A percentile compares a stretch with the other conserved stretches of the same genome.
These are phyloP conservation scores for Dothiorella sarmentorum DNA, from an alignment of 2,329 filamentous ascomycete genomes.

Conservation along the genomic window DNA sequence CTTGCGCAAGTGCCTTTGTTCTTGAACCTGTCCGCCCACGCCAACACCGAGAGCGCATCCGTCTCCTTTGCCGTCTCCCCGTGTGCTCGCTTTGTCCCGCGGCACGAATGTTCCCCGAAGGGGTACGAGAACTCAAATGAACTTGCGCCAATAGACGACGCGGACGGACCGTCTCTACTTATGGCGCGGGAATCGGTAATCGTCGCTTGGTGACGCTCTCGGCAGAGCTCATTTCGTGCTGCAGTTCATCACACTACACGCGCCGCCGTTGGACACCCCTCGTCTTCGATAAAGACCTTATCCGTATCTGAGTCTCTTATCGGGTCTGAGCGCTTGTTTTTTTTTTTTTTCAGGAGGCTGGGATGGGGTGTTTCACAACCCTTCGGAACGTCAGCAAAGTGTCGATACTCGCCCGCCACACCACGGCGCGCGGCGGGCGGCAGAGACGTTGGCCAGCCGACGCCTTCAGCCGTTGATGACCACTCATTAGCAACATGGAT, in stretches of 20 bases:
- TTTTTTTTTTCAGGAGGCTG: conserved; percentile 14
- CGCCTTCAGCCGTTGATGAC: background rate
- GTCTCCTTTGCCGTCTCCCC: background rate
- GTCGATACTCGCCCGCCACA: too few relatives aligned
- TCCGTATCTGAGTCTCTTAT: background rate
- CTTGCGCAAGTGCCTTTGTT: too few relatives aligned
- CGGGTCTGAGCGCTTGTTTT: background rate
- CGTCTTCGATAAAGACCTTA: too few relatives aligned
- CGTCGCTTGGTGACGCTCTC: conserved; percentile 10
- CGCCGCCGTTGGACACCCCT: conserved; percentile 4
- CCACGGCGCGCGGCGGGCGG: background rate
- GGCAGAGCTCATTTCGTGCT: conserved; percentile 9
- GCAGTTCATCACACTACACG: too few relatives aligned
- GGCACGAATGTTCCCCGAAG: conserved; percentile 5
- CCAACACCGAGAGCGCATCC: background rate
- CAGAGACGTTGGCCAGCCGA: too few relatives aligned
- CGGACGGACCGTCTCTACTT: background rate
- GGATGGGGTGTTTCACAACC: background rate
- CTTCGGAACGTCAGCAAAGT: too few relatives aligned
- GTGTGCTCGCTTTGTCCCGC: conserved; percentile 6
- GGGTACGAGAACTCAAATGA: conserved; percentile 11
- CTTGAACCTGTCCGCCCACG: too few relatives aligned
- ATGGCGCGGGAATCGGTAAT: too few relatives aligned
- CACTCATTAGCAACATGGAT: background rate
- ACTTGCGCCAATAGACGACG: conserved; percentile 2